Base-by-base conservation (phyloP, 164 flowering plant species). In the Nymphaea thermarum region DNA sequence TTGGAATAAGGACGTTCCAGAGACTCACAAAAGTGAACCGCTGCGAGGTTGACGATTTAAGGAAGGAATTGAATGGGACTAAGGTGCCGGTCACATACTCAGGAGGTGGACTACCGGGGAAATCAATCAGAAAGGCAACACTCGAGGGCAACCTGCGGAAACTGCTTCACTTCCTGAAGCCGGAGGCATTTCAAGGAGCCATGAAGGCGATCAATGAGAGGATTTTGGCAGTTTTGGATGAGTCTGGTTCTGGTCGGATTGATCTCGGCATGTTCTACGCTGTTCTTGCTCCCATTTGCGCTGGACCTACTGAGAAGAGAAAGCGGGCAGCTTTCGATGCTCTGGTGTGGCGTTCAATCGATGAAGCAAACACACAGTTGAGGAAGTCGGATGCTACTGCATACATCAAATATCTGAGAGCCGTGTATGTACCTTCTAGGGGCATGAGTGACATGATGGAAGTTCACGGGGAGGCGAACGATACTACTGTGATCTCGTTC, bases 241-340 rank as follows among this genome's bases (percentile, higher is more conserved):
- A 75, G 14, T 67, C 84, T 2, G 96, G 91, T 59, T 80, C 90
- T 1, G 93, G 96, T 17, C 81, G 96, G 76, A 86, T 94, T 42
- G 99, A 95, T 74, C 68, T 95, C 78, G 97, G 98, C 61, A 84
- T 90, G 90, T 87, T 95, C 75, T 95, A 75, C 75, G 96, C 98
- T 18, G 65, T 95, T 67, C 75, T 95, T 64, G 91, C 99, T 25
- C 97, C 98, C 53, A 76, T 94, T 11, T 94, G 98, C 65, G 67
- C 82, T 62, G 98, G 99, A 10, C 43, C 86, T 36, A 71, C 81
- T 0, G 98, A 92, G 4, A 91, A 77, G 74, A 75, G 99, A 8
- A 94, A 94, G 71, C 76, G 89, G 45, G 75, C 80, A n/a, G 97
- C 84, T 45, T 94, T 80, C 70, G 99, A 94, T 75, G 87, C 99